These are phyloP conservation scores for Glebionis coronaria DNA, from an alignment of 129 eudicot genomes.

Conservation along the genomic window DNA sequence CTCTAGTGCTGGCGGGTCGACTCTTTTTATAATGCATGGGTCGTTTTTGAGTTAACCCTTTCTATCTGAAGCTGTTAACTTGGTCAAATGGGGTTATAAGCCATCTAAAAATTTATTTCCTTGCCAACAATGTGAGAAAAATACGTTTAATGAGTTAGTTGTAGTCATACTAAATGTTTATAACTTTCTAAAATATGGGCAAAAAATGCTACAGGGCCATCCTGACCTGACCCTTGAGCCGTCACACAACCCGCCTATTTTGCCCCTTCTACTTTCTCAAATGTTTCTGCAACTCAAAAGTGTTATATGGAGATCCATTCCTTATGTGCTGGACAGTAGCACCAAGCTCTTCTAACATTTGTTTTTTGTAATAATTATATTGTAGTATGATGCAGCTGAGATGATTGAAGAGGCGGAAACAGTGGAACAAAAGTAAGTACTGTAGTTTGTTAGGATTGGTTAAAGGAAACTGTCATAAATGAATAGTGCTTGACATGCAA, in stretches of 20 bases:
- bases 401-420: conserved; percentile 85
- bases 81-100: conserved; percentile 10
- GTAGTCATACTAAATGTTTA: background rate
- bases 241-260: background rate
- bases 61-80: background rate
- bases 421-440: conserved; percentile 71
- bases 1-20: background rate
- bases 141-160: background rate
- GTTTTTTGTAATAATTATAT: conserved; percentile 15
- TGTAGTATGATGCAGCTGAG: conserved; percentile 97
- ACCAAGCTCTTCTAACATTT: background rate
- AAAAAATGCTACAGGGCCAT: background rate
- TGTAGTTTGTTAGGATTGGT: conserved; percentile 1
- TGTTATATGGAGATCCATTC: background rate
- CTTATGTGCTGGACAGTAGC: background rate
- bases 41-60: background rate
- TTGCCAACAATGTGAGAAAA: too few species aligned
- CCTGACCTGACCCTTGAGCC: too few species aligned
- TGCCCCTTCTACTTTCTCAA: background rate
- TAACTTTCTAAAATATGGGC: too few species aligned
- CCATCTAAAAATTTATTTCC: too few species aligned
- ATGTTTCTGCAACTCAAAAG: too few species aligned
- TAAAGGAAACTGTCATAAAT: background rate
- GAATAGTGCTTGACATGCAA: conserved; percentile 16
- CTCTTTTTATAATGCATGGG: background rate